These are phyloP conservation scores for Cryptococcus sp. DNA, from an alignment of 1,284 basidiomycete genomes.

Conservation along the genomic window DNA sequence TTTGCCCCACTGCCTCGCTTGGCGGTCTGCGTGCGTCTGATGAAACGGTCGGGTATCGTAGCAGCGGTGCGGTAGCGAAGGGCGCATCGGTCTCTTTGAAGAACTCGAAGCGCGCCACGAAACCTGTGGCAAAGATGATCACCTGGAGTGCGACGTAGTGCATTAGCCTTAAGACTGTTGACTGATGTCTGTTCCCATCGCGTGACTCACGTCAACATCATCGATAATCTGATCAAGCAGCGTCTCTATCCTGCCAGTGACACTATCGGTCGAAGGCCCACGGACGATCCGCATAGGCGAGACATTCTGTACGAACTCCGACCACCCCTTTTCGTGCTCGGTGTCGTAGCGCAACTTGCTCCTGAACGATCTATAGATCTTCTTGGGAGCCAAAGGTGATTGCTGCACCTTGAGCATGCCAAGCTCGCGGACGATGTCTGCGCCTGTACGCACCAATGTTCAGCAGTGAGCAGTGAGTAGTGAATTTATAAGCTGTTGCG, in stretches of 20 bases:
- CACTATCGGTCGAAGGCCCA: conserved; percentile 3
- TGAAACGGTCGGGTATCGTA: conserved; percentile 2
- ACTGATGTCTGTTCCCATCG: background rate
- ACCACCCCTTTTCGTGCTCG: conserved; percentile 16
- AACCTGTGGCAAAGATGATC: conserved; percentile 17
- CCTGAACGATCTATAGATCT: conserved; percentile 17
- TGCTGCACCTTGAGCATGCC: conserved; percentile 10
- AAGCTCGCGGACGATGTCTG: conserved; percentile 15
- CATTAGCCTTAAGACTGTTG: too few relatives aligned
- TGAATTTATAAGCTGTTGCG: background rate
- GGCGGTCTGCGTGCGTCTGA: conserved; percentile 4
- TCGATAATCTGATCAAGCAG: conserved; percentile 8
- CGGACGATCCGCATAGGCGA: conserved; percentile 13
- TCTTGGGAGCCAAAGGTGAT: conserved; percentile 4
- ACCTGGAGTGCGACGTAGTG: conserved; percentile 2
- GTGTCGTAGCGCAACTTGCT: conserved; percentile 15
- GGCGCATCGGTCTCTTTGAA: conserved; percentile 11
- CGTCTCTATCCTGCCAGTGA: conserved; percentile 10
- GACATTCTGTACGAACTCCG: conserved; percentile 10
- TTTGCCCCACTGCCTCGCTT: background rate
- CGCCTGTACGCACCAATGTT: conserved; percentile 3
- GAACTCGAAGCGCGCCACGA: conserved; percentile 17
- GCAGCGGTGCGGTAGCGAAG: conserved; percentile 10
- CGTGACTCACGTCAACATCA: conserved; percentile 11
- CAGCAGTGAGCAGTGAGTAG: background rate